A percentile compares a stretch with the other conserved stretches of the same genome.
Evolutionary conservation across 2,329 filamentous ascomycete genomes (phyloP).

Genomic region (Hypoxylon sp.): DNA sequence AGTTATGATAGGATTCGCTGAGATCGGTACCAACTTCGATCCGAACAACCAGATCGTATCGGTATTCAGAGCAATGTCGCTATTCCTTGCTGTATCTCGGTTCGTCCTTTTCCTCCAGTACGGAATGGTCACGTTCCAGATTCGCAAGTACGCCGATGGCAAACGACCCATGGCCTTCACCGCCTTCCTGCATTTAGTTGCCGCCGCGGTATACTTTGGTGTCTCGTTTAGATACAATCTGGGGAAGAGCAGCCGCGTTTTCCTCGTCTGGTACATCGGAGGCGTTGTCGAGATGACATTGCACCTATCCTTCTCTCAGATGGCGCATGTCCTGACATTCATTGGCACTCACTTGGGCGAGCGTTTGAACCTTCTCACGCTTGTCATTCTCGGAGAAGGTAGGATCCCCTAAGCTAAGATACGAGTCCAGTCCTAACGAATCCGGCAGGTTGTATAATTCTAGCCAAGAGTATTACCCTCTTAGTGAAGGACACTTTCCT

Average conservation of each 20-base stretch:
- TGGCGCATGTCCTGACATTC: slow-evolving; percentile 71
- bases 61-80: slow-evolving; percentile 60
- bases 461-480: slow-evolving; percentile 66
- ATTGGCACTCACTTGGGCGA: slow-evolving; percentile 75
- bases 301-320: slow-evolving; percentile 67
- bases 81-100: slow-evolving; percentile 67
- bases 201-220: slow-evolving; percentile 60
- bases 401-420: slow-evolving; percentile 3
- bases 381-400: slow-evolving; percentile 77
- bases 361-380: slow-evolving; percentile 73
- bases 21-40: slow-evolving; percentile 67
- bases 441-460: slow-evolving; percentile 65
- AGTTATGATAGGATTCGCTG: slow-evolving; percentile 75
- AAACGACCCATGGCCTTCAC: slow-evolving; percentile 56
- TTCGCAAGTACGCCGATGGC: slow-evolving; percentile 58
- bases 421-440: slow-evolving; percentile 20
- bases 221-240: slow-evolving; percentile 58
- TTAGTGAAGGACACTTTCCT: slow-evolving; percentile 61
- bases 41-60: slow-evolving; percentile 56
- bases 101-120: slow-evolving; percentile 70
- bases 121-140: slow-evolving; percentile 61
- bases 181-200: slow-evolving; percentile 55
- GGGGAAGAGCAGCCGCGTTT: slow-evolving; percentile 55
- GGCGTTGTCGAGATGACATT: slow-evolving; percentile 66
- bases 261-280: slow-evolving; percentile 67